These are phyloP conservation scores for Aurinia saxatilis DNA, from an alignment of 345 rosid species.

Conservation along the genomic window DNA sequence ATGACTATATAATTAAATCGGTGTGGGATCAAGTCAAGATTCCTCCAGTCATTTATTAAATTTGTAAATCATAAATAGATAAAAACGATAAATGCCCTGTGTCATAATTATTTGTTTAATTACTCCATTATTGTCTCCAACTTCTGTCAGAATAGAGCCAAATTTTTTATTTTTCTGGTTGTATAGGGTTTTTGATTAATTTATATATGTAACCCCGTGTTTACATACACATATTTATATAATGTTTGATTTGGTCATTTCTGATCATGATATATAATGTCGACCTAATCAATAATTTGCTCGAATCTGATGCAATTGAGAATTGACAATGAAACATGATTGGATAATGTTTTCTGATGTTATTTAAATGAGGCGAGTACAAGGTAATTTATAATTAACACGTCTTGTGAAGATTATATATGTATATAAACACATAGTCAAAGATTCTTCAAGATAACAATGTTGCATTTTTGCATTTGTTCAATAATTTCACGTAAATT, in stretches of 20 bases:
- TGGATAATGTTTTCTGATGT: slow-evolving; percentile 24
- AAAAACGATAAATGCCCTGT: background rate
- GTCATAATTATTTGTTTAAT: slow-evolving; percentile 21
- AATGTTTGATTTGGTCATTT: slow-evolving; percentile 22
- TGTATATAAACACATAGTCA: slow-evolving; percentile 5
- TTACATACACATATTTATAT: background rate
- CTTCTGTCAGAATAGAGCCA: slow-evolving; percentile 21
- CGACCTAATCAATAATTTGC: slow-evolving; percentile 26
- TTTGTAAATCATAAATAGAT: slow-evolving; percentile 10
- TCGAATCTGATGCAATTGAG: slow-evolving; percentile 26
- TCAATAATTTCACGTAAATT: background rate
- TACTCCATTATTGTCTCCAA: slow-evolving; percentile 26
- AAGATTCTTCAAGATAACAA: slow-evolving; percentile 10
- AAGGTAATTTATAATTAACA: slow-evolving; percentile 18
- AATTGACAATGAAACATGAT: slow-evolving; percentile 23
- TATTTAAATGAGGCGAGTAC: slow-evolving; percentile 13
- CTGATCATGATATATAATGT: slow-evolving; percentile 22
- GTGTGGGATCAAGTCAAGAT: slow-evolving; percentile 30
- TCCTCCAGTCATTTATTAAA: slow-evolving; percentile 19
- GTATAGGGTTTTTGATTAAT: slow-evolving; percentile 9
- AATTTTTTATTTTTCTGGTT: slow-evolving; percentile 3
- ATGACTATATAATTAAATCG: slow-evolving; percentile 14
- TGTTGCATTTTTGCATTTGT: slow-evolving; percentile 8
- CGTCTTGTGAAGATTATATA: slow-evolving; percentile 11
- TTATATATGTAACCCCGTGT: slow-evolving; percentile 13